phyloP scores from a whole-genome alignment of 202 grass and related monocot species.

The Brachypodium distachyon region DNA sequence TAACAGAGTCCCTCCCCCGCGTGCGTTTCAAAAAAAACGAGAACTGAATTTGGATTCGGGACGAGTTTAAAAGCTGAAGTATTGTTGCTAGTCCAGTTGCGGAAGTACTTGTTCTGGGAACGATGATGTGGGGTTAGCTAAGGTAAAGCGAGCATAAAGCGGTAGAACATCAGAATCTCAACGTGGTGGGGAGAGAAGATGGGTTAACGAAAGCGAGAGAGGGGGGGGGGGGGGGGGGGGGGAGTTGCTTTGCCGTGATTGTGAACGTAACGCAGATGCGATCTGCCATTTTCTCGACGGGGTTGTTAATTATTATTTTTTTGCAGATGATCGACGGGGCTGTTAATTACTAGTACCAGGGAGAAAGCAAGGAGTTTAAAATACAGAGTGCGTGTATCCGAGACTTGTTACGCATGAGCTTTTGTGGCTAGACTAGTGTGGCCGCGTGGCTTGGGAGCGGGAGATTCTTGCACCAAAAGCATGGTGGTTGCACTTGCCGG shows the following conservation, averaged over 20 bases:
- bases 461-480: slow-evolving; percentile 10
- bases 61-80: background rate
- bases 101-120: background rate
- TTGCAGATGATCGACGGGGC: too few species aligned
- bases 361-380: slow-evolving; percentile 15
- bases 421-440: too few species aligned
- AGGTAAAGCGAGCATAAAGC: background rate
- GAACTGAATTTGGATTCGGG: too few species aligned
- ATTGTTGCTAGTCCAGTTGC: background rate
- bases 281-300: too few species aligned
- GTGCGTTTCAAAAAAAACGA: background rate
- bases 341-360: background rate
- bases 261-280: slow-evolving; percentile 1
- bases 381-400: background rate
- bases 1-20: background rate
- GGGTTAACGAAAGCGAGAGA: background rate
- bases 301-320: background rate
- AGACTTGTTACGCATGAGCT: background rate
- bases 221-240: too few species aligned
- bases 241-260: slow-evolving; percentile 18
- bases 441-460: background rate
- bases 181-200: background rate
- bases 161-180: background rate
- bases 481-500: slow-evolving; percentile 21
- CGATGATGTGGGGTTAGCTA: background rate